Percentiles rank a stretch among this genome's conserved stretches.
These are phyloP conservation scores for Bonia amplexicaulis DNA, from an alignment of 176 grass and related monocot species.

Conservation along the genomic window DNA sequence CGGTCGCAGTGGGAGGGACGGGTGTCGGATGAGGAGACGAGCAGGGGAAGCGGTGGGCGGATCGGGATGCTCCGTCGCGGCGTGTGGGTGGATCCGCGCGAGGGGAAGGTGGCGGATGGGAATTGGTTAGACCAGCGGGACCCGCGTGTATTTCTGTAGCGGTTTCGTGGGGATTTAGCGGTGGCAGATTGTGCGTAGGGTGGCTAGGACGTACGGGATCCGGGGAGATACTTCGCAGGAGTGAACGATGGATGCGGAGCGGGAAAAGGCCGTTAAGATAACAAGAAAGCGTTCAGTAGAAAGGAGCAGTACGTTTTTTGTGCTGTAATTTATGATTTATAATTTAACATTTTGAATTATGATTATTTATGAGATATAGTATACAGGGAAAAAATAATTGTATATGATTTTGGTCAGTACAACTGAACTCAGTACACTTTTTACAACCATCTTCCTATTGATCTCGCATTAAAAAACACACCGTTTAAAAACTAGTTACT, in stretches of 20 bases:
- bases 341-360: too few relatives aligned
- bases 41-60: not conserved
- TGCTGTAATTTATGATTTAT: too few relatives aligned
- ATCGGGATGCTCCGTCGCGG: not conserved
- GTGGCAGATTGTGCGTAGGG: not conserved
- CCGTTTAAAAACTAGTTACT: too few relatives aligned
- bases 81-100: not conserved
- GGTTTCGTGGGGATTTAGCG: not conserved
- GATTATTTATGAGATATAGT: too few relatives aligned
- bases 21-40: not conserved
- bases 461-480: too few relatives aligned
- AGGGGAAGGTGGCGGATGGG: not conserved
- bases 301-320: too few relatives aligned
- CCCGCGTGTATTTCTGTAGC: not conserved
- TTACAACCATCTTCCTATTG: too few relatives aligned
- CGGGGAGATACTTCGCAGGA: not conserved
- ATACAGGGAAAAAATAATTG: too few relatives aligned
- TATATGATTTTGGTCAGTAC: too few relatives aligned
- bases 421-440: too few relatives aligned
- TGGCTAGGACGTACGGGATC: slow-evolving; percentile 7
- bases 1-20: not conserved
- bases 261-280: slow-evolving; percentile 1
- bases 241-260: not conserved
- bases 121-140: not conserved
- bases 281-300: too few relatives aligned